These are phyloP conservation scores for Pachysandra terminalis DNA, from an alignment of 164 flowering plant genomes.

Conservation along the genomic window DNA sequence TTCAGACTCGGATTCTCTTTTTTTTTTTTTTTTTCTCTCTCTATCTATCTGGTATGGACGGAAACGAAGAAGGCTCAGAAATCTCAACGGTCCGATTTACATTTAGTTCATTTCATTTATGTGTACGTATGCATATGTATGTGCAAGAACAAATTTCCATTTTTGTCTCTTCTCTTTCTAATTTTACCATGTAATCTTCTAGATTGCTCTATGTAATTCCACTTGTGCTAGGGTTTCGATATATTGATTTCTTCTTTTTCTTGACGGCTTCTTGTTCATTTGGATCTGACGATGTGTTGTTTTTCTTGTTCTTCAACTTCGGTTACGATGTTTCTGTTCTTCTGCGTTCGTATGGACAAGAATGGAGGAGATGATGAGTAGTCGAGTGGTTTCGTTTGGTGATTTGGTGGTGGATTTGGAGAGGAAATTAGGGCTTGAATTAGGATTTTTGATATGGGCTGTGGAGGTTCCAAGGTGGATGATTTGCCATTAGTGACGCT, in stretches of 20 bases:
- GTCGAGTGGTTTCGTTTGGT: background rate
- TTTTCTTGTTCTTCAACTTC: background rate
- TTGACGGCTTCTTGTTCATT: background rate
- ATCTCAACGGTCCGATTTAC: constrained; percentile 32
- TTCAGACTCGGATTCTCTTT: background rate
- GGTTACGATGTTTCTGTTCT: background rate
- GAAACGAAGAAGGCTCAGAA: constrained; percentile 6
- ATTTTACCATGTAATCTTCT: background rate
- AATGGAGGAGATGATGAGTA: constrained; percentile 9
- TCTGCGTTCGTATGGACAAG: constrained; percentile 5
- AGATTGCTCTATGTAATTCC: background rate
- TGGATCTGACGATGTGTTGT: constrained; percentile 1
- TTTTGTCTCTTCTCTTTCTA: background rate
- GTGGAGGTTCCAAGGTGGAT: constrained; percentile 75
- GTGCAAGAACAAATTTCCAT: background rate
- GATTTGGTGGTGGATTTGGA: background rate
- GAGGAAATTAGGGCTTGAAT: constrained; percentile 17
- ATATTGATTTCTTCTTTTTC: constrained; percentile 1
- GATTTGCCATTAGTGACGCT: constrained; percentile 64
- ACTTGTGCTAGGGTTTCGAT: background rate
- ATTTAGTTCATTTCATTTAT: background rate
- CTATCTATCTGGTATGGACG: constrained; percentile 31
- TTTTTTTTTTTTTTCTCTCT: constrained; percentile 3
- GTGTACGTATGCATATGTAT: too few species aligned
- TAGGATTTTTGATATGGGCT: constrained; percentile 56